Base-by-base conservation (phyloP, 2,329 filamentous ascomycete genomes). In the Fusarium poae region DNA sequence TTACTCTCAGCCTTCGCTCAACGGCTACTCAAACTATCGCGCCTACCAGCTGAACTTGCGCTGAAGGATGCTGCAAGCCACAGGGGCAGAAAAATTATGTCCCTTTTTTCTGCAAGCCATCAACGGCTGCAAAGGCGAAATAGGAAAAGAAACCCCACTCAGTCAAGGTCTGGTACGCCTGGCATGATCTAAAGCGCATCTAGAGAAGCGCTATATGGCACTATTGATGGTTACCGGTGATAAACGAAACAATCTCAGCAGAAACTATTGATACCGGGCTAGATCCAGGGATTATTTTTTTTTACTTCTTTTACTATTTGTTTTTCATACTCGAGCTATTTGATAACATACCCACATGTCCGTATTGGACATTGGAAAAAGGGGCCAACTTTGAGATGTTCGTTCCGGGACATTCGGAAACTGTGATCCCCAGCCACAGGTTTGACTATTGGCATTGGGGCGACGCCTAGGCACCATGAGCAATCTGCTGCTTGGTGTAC, bases 171-270 rank as follows among this genome's bases (percentile, higher is more conserved):
- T 39, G 46, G 32, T 21, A 25, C 44, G 29, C 50, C 51, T 68
- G 59, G 44, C 49, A 25, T 52, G 61, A 34, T 56, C 49, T 48
- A 51, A 49, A 42, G 57, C 44, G 50, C 29, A 39, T 46, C 35
- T 52, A 57, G 42, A 58, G 39, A 56, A 48, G 43, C 43, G 54
- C 62, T 57, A 57, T 46, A 30, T n/a, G 34, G 27, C 59, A 50
- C 70, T 68, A 70, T 72, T 51, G 65, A 62, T 49, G 57, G 53
- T 56, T 67, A 70, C 34, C 25, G 43, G 52, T 56, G 42, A 35
- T 44, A 74, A 70, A 67, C 70, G 65, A 70, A 66, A 71, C 65
- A 66, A 69, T 72, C 43, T 72, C 35, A 35, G 35, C 32, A 64
- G 54, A 51, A 39, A 56, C 70, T 72, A 71, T 68, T 46, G 54